phyloP scores from a whole-genome alignment of 2,329 filamentous ascomycete species.

The Diaporthe humulicola region DNA sequence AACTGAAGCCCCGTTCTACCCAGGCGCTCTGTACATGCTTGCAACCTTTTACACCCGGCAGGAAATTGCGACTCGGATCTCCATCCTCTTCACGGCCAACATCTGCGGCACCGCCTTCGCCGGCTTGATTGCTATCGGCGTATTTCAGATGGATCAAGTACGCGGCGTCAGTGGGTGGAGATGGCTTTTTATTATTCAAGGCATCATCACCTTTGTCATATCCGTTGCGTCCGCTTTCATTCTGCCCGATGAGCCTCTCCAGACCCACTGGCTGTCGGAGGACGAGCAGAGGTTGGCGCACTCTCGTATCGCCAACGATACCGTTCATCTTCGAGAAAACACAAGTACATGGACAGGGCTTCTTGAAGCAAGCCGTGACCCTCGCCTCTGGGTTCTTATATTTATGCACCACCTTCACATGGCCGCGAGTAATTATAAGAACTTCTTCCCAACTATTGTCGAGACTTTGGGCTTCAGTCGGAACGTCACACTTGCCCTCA shows the following conservation, averaged over 20 bases:
- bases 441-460: background rate
- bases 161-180: background rate
- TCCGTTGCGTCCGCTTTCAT: background rate
- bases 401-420: background rate
- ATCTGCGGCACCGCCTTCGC: background rate
- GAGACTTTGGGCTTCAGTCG: background rate
- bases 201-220: background rate
- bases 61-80: background rate
- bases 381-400: background rate
- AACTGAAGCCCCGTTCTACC: background rate
- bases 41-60: background rate
- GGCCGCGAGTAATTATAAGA: background rate
- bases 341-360: background rate
- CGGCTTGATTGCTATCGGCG: background rate
- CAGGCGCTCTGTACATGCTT: background rate
- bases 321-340: background rate
- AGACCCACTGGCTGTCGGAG: background rate
- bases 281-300: background rate
- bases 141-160: background rate
- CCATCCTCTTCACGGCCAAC: background rate
- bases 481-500: background rate
- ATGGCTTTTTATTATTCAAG: background rate
- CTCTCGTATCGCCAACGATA: background rate
- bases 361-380: background rate
- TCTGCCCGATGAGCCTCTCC: background rate